Percentiles rank a stretch among this genome's conserved stretches.
phyloP scores from a whole-genome alignment of 2,329 filamentous ascomycete genomes.

The Trichoderma guizhouense region DNA sequence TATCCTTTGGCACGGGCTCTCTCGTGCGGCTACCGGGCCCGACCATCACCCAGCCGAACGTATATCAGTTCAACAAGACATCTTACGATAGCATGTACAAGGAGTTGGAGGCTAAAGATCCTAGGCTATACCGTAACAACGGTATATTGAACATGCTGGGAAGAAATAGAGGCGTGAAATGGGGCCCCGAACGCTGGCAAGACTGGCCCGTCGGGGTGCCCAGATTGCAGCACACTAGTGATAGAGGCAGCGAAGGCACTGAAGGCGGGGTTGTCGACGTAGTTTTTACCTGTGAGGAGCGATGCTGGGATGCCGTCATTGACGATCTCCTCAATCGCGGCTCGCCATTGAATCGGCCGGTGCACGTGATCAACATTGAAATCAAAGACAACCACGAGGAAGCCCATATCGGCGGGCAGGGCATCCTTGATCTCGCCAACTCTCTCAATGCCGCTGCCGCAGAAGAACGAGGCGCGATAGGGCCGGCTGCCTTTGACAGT shows the following conservation, averaged over 20 bases:
- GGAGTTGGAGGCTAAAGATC: slow-evolving; percentile 82
- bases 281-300: slow-evolving; percentile 95
- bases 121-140: slow-evolving; percentile 83
- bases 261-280: slow-evolving; percentile 90
- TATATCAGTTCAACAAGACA: slow-evolving; percentile 96
- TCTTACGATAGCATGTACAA: slow-evolving; percentile 94
- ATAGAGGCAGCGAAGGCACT: slow-evolving; percentile 75
- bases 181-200: slow-evolving; percentile 95
- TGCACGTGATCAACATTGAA: slow-evolving; percentile 97
- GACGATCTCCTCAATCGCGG: slow-evolving; percentile 88
- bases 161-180: slow-evolving; percentile 87
- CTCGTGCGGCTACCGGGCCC: slow-evolving; percentile 91
- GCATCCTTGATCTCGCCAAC: slow-evolving; percentile 87
- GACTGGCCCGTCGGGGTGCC: slow-evolving; percentile 91
- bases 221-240: slow-evolving; percentile 68
- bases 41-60: slow-evolving; percentile 87
- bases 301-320: slow-evolving; percentile 96
- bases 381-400: slow-evolving; percentile 99
- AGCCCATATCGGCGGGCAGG: slow-evolving; percentile 82
- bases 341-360: slow-evolving; percentile 81
- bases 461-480: slow-evolving; percentile 69
- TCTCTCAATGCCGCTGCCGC: slow-evolving; percentile 75
- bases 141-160: slow-evolving; percentile 95
- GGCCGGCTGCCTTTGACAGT: slow-evolving; percentile 64
- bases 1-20: slow-evolving; percentile 95